Percentiles rank a stretch among this genome's conserved stretches.
Evolutionary conservation across 2,329 filamentous ascomycete species (phyloP).

Genomic region (Diaporthe citri): DNA sequence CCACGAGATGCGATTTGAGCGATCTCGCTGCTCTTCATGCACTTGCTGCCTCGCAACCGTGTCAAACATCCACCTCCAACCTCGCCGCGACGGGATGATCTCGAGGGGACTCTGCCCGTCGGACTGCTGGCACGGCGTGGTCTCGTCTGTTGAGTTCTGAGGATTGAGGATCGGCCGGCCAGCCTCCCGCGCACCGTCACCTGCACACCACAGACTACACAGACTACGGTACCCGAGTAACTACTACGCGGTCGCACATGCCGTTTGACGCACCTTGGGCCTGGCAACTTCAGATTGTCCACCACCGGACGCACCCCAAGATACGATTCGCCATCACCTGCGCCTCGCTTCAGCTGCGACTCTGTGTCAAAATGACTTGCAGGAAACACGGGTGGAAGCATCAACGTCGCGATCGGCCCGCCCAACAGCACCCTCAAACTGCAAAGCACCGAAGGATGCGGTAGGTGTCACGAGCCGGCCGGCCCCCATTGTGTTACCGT

Average conservation of each 20-base stretch:
- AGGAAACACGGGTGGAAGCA: constrained; percentile 30
- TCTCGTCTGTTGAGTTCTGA: constrained; percentile 5
- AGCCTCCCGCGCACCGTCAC: constrained; percentile 15
- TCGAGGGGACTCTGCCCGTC: constrained; percentile 13
- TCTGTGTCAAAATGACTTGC: constrained; percentile 32
- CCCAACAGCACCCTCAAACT: constrained; percentile 3
- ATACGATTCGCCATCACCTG: constrained; percentile 25
- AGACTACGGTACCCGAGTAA: background rate
- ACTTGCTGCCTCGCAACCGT: constrained; percentile 31
- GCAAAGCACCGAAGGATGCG: constrained; percentile 25
- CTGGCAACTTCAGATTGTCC: constrained; percentile 19
- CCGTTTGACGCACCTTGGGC: constrained; percentile 19
- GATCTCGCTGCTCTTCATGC: constrained; percentile 19
- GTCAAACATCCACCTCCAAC: constrained; percentile 19
- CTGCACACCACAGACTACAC: too few relatives aligned
- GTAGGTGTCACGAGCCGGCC: constrained; percentile 33
- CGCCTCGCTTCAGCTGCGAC: constrained; percentile 19
- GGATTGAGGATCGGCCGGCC: constrained; percentile 1
- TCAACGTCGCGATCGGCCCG: constrained; percentile 29
- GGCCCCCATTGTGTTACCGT: constrained; percentile 17
- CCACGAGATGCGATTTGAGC: constrained; percentile 28
- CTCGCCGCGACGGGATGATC: constrained; percentile 25
- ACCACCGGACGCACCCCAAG: constrained; percentile 9
- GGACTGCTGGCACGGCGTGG: background rate
- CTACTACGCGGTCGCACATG: background rate